Evolutionary conservation across 345 rosid species (phyloP), one percentile per base, ranked within the genome.

Genomic region (Rhizophora mangle): DNA sequence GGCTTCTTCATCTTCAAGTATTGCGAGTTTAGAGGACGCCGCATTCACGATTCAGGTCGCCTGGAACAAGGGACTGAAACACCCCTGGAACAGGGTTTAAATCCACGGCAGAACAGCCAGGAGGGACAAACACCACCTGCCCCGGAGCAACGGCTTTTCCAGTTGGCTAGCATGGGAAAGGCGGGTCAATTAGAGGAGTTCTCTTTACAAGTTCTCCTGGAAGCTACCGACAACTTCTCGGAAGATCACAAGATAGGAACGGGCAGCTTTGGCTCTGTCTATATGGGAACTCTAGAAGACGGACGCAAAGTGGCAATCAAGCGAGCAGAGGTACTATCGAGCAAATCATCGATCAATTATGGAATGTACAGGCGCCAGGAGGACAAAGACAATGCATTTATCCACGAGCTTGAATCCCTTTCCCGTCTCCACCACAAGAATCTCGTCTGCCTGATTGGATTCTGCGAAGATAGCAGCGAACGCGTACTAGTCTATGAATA

Each of bases 231-330:
- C 32, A 77, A 84, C n/a, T 90, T 93, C 87, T 84, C 93, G 0
- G 74, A 73, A 9, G 84, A 80, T 63, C 72, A 64, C 79, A 85
- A 82, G 75, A 78, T 93, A 0, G 96, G 98, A 39, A 64, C 79
- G 0, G 98, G 98, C 6, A 87, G 98, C 62, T 93, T 90, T 20
- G 96, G 98, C 8, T 82, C 87, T 0, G 96, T 93, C 60, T 93
- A 90, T 71, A 76, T 46, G 0, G 95, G 80, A 2, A 70, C 68
- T 30, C 62, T 93, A 46, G 80, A 74, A 2, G 98, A 86, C 8
- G 95, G 89, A 3, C 88, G 85, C 29, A 81, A 85, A 22, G 86
- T 93, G 3, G 98, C 98, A 0, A 76, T 93, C 72, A 93, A 93
- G 73, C 74, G 96, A 60, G 98, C 96, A 1, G 95, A 87, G 63